phyloP scores from a whole-genome alignment of 352 stramenopile genomes.

The Globisporangium uncinulatum region DNA sequence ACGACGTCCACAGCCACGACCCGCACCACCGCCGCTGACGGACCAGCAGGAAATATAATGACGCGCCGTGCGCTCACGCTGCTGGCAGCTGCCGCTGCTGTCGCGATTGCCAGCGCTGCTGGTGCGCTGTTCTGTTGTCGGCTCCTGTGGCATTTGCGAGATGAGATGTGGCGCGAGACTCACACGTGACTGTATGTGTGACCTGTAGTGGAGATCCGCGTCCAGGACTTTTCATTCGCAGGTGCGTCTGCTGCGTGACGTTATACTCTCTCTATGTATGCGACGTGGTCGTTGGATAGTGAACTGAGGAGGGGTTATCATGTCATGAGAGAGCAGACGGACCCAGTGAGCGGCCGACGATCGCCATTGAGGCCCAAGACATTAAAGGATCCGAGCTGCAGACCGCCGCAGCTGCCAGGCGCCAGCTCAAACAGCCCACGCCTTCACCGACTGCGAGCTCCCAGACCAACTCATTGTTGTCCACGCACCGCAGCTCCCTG shows the following conservation, averaged over 20 bases:
- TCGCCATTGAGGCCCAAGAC: conserved; percentile 52
- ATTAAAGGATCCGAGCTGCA: conserved; percentile 47
- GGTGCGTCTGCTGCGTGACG: conserved; percentile 18
- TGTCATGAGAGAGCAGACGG: conserved; percentile 20
- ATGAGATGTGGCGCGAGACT: neutral
- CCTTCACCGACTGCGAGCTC: too few species aligned
- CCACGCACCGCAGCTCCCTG: neutral
- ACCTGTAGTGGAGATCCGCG: conserved; percentile 45
- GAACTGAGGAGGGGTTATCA: too few species aligned
- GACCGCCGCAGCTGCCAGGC: neutral
- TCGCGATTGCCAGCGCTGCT: neutral
- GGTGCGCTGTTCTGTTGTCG: conserved; percentile 3
- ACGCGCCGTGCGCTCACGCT: conserved; percentile 1
- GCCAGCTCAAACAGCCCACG: too few species aligned
- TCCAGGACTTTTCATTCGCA: conserved; percentile 64
- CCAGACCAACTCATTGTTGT: too few species aligned
- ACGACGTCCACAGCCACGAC: neutral
- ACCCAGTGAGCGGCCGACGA: conserved; percentile 25
- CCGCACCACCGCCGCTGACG: neutral
- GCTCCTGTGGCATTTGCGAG: neutral
- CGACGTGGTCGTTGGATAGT: neutral
- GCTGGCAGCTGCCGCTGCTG: neutral
- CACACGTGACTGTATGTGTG: conserved; percentile 1
- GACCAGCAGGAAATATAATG: neutral
- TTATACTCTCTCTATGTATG: neutral